Evolutionary conservation across 2,329 filamentous ascomycete species (phyloP).

Genomic region (Aschersonia sp.): DNA sequence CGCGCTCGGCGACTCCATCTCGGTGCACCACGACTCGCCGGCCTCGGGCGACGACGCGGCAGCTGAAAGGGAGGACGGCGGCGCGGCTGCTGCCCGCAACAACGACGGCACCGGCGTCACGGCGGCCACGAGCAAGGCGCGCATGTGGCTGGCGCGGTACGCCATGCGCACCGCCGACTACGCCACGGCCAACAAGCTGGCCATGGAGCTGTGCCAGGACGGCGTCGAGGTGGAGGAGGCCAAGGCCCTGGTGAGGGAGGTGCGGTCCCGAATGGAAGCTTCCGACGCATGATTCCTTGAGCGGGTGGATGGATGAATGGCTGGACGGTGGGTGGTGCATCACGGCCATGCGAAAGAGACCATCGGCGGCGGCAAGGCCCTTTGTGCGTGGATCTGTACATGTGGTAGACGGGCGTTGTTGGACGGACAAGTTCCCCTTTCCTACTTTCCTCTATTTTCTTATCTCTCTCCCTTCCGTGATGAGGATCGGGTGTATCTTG

Average conservation of each 20-base stretch:
- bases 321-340: too few relatives aligned
- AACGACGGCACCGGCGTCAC: constrained; percentile 65
- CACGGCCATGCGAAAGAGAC: too few relatives aligned
- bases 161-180: constrained; percentile 67
- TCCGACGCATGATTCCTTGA: constrained; percentile 7
- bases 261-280: constrained; percentile 60
- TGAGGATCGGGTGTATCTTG: too few relatives aligned
- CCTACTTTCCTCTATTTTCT: too few relatives aligned
- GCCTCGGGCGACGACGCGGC: constrained; percentile 21
- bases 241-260: constrained; percentile 79
- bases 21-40: constrained; percentile 39
- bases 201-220: constrained; percentile 86
- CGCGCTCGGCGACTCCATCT: constrained; percentile 26
- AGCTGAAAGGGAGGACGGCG: constrained; percentile 8
- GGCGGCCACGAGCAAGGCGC: constrained; percentile 76
- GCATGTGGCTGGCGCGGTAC: constrained; percentile 82
- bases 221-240: constrained; percentile 95
- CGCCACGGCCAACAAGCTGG: constrained; percentile 60
- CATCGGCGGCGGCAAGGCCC: too few relatives aligned
- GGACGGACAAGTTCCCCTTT: too few relatives aligned
- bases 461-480: too few relatives aligned
- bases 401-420: too few relatives aligned
- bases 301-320: neutral
- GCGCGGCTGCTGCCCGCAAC: neutral
- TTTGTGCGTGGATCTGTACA: too few relatives aligned